These are phyloP conservation scores for Citrus sinensis DNA, from an alignment of 345 rosid genomes.

Conservation along the genomic window DNA sequence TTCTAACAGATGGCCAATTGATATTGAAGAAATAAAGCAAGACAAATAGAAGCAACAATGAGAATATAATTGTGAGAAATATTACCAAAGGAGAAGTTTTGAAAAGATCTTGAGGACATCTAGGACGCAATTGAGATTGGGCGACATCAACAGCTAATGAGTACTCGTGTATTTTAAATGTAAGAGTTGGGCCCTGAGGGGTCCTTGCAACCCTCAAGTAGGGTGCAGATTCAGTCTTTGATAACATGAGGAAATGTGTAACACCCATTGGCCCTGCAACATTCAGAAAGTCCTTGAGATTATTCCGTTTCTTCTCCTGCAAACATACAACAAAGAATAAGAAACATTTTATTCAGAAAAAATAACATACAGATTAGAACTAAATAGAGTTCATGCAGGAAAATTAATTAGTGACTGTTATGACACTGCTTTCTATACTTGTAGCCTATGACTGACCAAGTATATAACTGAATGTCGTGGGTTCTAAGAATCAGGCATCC, in stretches of 20 bases:
- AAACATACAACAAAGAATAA: conserved; percentile 1
- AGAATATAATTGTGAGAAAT: neutral
- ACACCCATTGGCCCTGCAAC: conserved; percentile 98
- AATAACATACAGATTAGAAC: neutral
- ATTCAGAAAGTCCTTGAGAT: conserved; percentile 74
- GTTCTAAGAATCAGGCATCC: neutral
- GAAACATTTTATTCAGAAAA: conserved; percentile 1
- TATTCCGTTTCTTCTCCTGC: conserved; percentile 92
- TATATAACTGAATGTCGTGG: neutral
- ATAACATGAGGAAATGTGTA: conserved; percentile 76
- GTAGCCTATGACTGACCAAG: neutral
- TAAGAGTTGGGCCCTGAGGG: conserved; percentile 93
- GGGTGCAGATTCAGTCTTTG: conserved; percentile 67
- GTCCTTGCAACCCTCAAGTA: conserved; percentile 83
- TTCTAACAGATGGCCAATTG: neutral
- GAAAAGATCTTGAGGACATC: conserved; percentile 92
- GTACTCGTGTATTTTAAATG: conserved; percentile 76
- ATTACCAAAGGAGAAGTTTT: conserved; percentile 83
- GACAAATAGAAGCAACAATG: neutral
- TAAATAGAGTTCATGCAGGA: neutral
- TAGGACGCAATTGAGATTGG: conserved; percentile 75
- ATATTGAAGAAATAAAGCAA: neutral
- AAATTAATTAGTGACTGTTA: neutral
- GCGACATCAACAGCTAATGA: conserved; percentile 73
- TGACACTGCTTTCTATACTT: neutral